Conservation (phyloP, 176 grass and related monocot genomes). For the Zoysia pacifica region DNA sequence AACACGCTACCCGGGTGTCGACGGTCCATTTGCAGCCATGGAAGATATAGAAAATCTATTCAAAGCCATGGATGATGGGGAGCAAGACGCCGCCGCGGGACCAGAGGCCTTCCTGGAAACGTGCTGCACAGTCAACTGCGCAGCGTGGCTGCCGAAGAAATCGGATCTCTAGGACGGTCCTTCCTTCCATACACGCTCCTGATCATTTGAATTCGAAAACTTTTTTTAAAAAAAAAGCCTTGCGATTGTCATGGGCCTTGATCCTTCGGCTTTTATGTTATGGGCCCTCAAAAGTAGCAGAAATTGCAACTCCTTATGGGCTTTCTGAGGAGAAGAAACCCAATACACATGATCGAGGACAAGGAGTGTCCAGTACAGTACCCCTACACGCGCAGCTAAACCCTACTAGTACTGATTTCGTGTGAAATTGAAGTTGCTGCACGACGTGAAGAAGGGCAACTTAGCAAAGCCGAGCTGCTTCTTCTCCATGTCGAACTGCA, state of each 20-base stretch:
- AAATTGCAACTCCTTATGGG: too few relatives aligned
- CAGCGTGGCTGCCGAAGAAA: not conserved
- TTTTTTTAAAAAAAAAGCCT: not conserved
- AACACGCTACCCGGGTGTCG: not conserved
- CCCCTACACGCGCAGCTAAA: not conserved
- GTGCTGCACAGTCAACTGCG: not conserved
- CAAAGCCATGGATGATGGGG: too few relatives aligned
- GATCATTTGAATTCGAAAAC: too few relatives aligned
- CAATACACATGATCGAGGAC: too few relatives aligned
- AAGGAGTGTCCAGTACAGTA: too few relatives aligned
- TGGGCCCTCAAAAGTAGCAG: too few relatives aligned
- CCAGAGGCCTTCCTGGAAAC: not conserved
- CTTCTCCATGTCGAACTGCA: constrained; percentile 57
- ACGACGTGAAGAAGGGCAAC: constrained; percentile 30
- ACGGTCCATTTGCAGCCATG: not conserved
- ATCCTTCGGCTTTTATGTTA: too few relatives aligned
- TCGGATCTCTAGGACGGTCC: not conserved
- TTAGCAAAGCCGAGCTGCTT: constrained; percentile 34
- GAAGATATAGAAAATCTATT: not conserved
- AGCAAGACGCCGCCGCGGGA: too few relatives aligned
- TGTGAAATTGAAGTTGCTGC: constrained; percentile 53
- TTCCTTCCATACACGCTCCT: not conserved
- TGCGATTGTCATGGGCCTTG: too few relatives aligned
- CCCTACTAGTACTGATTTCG: not conserved
- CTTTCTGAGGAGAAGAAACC: too few relatives aligned